Percentiles rank a stretch among this genome's conserved stretches.
Evolutionary conservation across 2,329 filamentous ascomycete genomes (phyloP).

Genomic region (Conoideocrella luteorostrata): DNA sequence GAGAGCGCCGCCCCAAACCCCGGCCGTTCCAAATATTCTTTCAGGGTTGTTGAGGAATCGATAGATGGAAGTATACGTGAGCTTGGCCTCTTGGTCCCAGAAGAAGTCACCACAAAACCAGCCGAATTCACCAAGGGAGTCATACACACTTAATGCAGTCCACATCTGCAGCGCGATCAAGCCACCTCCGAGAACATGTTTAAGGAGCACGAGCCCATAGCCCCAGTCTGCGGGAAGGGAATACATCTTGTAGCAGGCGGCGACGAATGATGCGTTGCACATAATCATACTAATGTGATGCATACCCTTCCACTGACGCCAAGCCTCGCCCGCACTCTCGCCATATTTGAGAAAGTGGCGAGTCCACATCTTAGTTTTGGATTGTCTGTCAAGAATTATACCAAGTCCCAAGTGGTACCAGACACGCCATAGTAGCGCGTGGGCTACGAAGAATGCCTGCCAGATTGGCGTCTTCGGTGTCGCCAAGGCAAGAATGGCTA

Average conservation of each 20-base stretch:
- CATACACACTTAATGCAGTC: slow-evolving; percentile 90
- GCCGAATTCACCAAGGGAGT: slow-evolving; percentile 92
- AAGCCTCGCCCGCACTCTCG: slow-evolving; percentile 83
- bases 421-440: slow-evolving; percentile 76
- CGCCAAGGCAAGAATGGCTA: slow-evolving; percentile 64
- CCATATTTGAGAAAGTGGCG: slow-evolving; percentile 97
- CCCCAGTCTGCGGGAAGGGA: slow-evolving; percentile 77
- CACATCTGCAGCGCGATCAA: slow-evolving; percentile 84
- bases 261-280: slow-evolving; percentile 82
- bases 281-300: slow-evolving; percentile 90
- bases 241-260: slow-evolving; percentile 96
- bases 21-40: slow-evolving; percentile 84
- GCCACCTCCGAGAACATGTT: slow-evolving; percentile 76
- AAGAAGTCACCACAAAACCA: slow-evolving; percentile 99
- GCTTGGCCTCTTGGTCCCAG: slow-evolving; percentile 79
- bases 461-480: slow-evolving; percentile 72
- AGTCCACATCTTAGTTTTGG: slow-evolving; percentile 88
- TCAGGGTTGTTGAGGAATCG: slow-evolving; percentile 98
- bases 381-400: slow-evolving; percentile 77
- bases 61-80: slow-evolving; percentile 96
- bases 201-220: slow-evolving; percentile 76
- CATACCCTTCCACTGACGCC: slow-evolving; percentile 95
- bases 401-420: slow-evolving; percentile 92
- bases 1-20: slow-evolving; percentile 90
- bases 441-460: slow-evolving; percentile 72